phyloP scores from a whole-genome alignment of 805 yeast genomes.

The Lipomyces mesembrius region DNA sequence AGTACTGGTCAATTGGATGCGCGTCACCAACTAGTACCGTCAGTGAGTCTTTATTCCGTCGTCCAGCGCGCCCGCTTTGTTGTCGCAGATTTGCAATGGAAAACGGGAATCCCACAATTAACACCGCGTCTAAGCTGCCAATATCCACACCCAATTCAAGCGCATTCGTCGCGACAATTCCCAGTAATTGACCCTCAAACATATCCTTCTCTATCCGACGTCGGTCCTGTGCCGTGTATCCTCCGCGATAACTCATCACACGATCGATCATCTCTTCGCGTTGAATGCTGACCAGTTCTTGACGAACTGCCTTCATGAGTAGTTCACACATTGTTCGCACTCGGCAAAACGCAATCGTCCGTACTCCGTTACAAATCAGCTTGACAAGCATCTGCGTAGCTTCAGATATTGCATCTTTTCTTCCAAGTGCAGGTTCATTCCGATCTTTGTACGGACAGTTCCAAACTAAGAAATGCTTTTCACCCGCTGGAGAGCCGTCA shows the following conservation, averaged over 20 bases:
- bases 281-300: constrained; percentile 51
- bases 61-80: constrained; percentile 96
- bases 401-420: constrained; percentile 74
- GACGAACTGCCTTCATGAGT: constrained; percentile 79
- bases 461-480: constrained; percentile 78
- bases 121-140: constrained; percentile 87
- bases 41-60: constrained; percentile 82
- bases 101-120: constrained; percentile 90
- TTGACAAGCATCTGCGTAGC: constrained; percentile 75
- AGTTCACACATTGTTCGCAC: constrained; percentile 85
- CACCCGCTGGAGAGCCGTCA: constrained; percentile 91
- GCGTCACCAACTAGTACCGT: constrained; percentile 83
- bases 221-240: constrained; percentile 84
- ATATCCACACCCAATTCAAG: constrained; percentile 94
- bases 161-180: constrained; percentile 93
- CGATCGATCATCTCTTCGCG: constrained; percentile 56
- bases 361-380: constrained; percentile 63
- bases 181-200: constrained; percentile 84
- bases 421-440: constrained; percentile 58
- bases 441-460: constrained; percentile 75
- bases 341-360: constrained; percentile 89
- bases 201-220: constrained; percentile 85
- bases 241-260: constrained; percentile 93
- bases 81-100: constrained; percentile 88
- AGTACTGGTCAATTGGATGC: constrained; percentile 85